These are phyloP conservation scores for Dalbergia cochinchinensis DNA, from an alignment of 306 rosid genomes.

Conservation along the genomic window DNA sequence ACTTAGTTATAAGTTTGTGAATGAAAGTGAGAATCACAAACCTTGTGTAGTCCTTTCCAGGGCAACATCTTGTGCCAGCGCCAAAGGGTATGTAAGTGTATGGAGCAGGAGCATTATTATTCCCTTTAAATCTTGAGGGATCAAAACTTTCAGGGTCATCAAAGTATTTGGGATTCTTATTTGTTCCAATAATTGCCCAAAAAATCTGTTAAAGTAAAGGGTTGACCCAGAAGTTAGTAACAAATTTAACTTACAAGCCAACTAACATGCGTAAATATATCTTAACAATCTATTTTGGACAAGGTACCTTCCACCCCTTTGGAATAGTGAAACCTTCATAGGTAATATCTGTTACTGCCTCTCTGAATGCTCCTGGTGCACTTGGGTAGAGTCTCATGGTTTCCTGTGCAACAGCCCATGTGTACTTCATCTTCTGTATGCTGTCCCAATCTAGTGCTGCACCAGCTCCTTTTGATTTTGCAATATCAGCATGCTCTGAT, in stretches of 20 bases:
- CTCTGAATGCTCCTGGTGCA: constrained; percentile 55
- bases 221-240: constrained; percentile 20
- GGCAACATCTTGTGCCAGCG: constrained; percentile 52
- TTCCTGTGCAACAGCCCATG: constrained; percentile 59
- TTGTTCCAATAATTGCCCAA: constrained; percentile 53
- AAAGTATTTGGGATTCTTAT: constrained; percentile 47
- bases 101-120: constrained; percentile 38
- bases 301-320: constrained; percentile 60
- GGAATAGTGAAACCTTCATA: constrained; percentile 54
- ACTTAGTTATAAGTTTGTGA: constrained; percentile 49
- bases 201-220: constrained; percentile 39
- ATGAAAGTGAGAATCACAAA: constrained; percentile 49
- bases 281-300: neutral
- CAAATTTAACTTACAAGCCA: neutral
- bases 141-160: constrained; percentile 50
- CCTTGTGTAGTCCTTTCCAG: constrained; percentile 48
- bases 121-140: constrained; percentile 57
- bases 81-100: constrained; percentile 54
- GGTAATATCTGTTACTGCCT: constrained; percentile 45
- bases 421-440: constrained; percentile 56
- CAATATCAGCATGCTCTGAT: constrained; percentile 49
- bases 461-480: constrained; percentile 34
- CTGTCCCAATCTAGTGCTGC: constrained; percentile 51
- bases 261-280: neutral
- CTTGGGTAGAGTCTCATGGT: constrained; percentile 58